phyloP scores from a whole-genome alignment of 2,329 filamentous ascomycete genomes.

The Verruconis gallopava region DNA sequence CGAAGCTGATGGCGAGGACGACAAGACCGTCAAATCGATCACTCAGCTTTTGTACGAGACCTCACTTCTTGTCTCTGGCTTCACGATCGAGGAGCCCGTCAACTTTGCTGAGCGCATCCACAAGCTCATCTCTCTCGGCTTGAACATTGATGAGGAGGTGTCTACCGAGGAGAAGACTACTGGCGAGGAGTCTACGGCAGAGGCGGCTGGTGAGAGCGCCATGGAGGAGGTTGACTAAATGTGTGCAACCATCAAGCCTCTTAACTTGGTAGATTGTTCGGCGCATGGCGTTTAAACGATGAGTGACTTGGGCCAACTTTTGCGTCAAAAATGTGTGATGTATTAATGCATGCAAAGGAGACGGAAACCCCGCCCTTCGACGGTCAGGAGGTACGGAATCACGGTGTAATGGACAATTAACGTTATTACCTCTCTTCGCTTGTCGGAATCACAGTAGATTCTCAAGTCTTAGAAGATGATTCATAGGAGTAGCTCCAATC shows the following conservation, averaged over 20 bases:
- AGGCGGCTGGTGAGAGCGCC: slow-evolving; percentile 69
- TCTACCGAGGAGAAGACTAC: slow-evolving; percentile 50
- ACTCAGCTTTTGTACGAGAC: slow-evolving; percentile 98
- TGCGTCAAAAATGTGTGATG: no score
- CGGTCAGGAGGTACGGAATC: no score
- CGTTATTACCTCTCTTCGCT: no score
- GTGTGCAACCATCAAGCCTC: background rate
- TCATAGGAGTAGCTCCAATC: no score
- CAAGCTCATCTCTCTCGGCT: slow-evolving; percentile 95
- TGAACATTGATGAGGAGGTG: slow-evolving; percentile 92
- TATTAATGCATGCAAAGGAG: no score
- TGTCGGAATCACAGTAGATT: no score
- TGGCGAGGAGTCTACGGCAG: slow-evolving; percentile 41
- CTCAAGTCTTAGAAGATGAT: no score
- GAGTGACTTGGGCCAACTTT: no score
- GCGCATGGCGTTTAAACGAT: background rate
- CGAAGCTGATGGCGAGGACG: slow-evolving; percentile 91
- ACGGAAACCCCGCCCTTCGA: no score
- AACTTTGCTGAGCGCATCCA: slow-evolving; percentile 98
- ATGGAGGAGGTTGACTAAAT: slow-evolving; percentile 99
- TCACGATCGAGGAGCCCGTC: slow-evolving; percentile 98
- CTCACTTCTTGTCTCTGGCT: slow-evolving; percentile 93
- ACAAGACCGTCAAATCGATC: slow-evolving; percentile 98
- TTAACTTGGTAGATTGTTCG: background rate
- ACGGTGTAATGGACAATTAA: no score